These are phyloP conservation scores for Musa beccarii DNA, from an alignment of 176 grass and related monocot species.

Conservation along the genomic window DNA sequence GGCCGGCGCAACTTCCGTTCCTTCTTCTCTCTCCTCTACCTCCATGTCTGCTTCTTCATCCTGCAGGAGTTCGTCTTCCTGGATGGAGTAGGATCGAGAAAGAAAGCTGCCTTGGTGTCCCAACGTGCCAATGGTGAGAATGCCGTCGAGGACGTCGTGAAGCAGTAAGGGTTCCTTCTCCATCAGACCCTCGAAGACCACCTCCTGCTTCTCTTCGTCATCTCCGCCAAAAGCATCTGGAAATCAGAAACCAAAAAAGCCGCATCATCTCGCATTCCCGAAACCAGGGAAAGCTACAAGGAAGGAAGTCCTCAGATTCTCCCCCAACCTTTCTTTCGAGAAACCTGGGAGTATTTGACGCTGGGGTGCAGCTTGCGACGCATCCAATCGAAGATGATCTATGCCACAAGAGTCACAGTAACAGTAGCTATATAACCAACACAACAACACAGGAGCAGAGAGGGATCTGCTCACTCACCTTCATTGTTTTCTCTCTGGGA, in stretches of 20 bases:
- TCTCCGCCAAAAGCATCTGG: not conserved
- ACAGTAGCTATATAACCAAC: not conserved
- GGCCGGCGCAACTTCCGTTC: slow-evolving; percentile 12
- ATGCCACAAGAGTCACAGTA: not conserved
- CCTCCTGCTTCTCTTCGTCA: slow-evolving; percentile 26
- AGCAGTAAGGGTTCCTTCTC: slow-evolving; percentile 85
- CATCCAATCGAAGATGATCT: slow-evolving; percentile 69
- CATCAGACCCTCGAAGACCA: slow-evolving; percentile 16
- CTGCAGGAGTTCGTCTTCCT: slow-evolving; percentile 20
- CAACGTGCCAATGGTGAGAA: slow-evolving; percentile 80
- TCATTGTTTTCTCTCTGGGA: not conserved
- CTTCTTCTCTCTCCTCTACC: slow-evolving; percentile 25
- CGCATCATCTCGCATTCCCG: not conserved
- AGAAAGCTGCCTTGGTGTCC: slow-evolving; percentile 46
- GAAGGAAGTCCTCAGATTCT: too few relatives aligned
- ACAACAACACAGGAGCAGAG: too few relatives aligned
- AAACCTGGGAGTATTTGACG: slow-evolving; percentile 48
- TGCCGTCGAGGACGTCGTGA: slow-evolving; percentile 63
- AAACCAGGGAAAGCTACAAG: not conserved
- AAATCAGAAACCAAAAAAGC: not conserved
- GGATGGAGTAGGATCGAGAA: slow-evolving; percentile 19
- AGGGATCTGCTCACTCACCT: not conserved
- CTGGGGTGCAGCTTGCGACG: slow-evolving; percentile 52
- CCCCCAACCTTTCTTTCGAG: slow-evolving; percentile 36
- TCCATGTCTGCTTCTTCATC: slow-evolving; percentile 24